Conservation (phyloP, 345 rosid genomes). For the Alliaria petiolata region DNA sequence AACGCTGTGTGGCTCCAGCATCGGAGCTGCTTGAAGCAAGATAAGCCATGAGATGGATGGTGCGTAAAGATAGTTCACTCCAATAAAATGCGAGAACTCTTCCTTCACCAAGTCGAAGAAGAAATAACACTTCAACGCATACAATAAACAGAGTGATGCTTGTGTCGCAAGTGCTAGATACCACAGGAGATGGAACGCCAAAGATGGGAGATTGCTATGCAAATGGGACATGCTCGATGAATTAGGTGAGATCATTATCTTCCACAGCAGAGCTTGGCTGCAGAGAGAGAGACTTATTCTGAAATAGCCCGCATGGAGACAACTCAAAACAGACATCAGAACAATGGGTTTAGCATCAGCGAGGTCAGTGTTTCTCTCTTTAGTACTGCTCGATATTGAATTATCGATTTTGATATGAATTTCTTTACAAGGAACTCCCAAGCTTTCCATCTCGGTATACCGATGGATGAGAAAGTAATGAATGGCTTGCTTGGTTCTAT, state of each 20-base stretch:
- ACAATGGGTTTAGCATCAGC: conserved; percentile 14
- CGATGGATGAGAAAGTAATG: too few relatives aligned
- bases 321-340: conserved; percentile 22
- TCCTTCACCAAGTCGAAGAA: conserved; percentile 39
- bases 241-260: conserved; percentile 33
- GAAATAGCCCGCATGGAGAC: conserved; percentile 54
- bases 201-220: conserved; percentile 34
- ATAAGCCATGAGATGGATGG: conserved; percentile 69
- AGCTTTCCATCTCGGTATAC: conserved; percentile 15
- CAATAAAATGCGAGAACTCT: conserved; percentile 57
- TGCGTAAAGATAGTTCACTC: conserved; percentile 62
- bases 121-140: conserved; percentile 38
- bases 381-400: neutral
- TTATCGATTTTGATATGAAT: conserved; percentile 19
- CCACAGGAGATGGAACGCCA: conserved; percentile 45
- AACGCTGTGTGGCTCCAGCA: neutral
- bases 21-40: conserved; percentile 64
- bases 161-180: conserved; percentile 39
- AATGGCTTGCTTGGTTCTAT: conserved; percentile 15
- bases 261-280: conserved; percentile 57
- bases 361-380: conserved; percentile 13
- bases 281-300: conserved; percentile 51
- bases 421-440: conserved; percentile 10
- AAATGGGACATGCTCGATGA: conserved; percentile 26
- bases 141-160: conserved; percentile 34